Evolutionary conservation across 345 rosid genomes (phyloP), one percentile per base, ranked within the genome.

Genomic region (Corchorus olitorius): DNA sequence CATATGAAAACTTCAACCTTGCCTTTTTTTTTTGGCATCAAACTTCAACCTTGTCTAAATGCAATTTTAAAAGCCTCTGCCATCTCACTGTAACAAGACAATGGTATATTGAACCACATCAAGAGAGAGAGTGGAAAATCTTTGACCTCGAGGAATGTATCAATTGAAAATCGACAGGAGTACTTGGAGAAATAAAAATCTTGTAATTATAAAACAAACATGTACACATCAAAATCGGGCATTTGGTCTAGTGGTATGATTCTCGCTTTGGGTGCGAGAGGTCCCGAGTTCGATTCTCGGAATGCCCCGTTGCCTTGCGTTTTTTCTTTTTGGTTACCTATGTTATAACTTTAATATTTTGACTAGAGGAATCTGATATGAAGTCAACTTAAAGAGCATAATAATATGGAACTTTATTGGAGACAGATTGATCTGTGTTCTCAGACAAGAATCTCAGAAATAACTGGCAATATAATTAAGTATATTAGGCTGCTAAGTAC

Each of bases 221-320:
- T 27, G 27, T 27, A 27, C 27, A 55, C n/a, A 55, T 55, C 27
- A 19, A 3, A n/a, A 55, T 6, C 8, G 84, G 92, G 88, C 89
- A 89, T 88, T 86, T 89, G 89, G 92, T 89, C 86, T 84, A 87
- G 91, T 91, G 91, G 92, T 83, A 89, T 87, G 92, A 89, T 91
- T 89, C 92, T 91, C 79, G 89, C 93, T 93, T 88, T 87, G 90
- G 93, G 92, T 87, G 92, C 85, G 84, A 93, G 89, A 88, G 87
- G 88, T 90, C 93, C 86, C 79, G 85, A 91, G 91, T 87, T 84
- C 72, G 75, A 84, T 89, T 89, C 90, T 85, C 85, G 81, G 87
- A 88, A 88, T 81, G 87, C 88, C 93, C 88, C 91, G 37, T 2
- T 27, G 5, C 7, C 65, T 60, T 16, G 49, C 62, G 0, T 58